Percentiles rank a stretch among this genome's conserved stretches.
Conservation (phyloP, 768 basidiomycete genomes). For the Amanita exitialis region DNA sequence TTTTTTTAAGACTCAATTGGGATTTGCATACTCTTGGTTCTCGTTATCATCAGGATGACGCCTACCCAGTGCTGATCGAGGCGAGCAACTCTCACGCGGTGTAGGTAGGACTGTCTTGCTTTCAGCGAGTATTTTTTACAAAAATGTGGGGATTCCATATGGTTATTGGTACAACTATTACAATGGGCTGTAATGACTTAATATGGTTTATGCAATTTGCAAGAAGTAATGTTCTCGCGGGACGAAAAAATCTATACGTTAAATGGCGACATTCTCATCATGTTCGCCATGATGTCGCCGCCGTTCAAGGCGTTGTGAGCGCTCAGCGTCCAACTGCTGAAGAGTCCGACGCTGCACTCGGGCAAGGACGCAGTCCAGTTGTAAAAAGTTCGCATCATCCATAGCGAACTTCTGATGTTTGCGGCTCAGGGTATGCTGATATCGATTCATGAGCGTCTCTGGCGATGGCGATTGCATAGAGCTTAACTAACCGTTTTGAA, state of each 20-base stretch:
- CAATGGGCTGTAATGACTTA: not conserved
- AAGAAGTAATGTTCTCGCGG: not conserved
- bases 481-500: conserved; percentile 59
- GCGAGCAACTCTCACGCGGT: too few species aligned
- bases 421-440: conserved; percentile 60
- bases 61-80: too few species aligned
- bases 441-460: not conserved
- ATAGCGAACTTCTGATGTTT: conserved; percentile 79
- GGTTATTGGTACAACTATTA: not conserved
- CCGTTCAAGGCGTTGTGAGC: conserved; percentile 13
- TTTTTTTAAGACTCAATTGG: too few species aligned
- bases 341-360: conserved; percentile 41
- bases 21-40: too few species aligned
- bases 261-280: not conserved
- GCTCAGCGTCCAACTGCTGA: conserved; percentile 20
- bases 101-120: not conserved
- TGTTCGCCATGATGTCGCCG: not conserved
- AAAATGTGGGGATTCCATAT: not conserved
- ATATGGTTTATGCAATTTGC: not conserved
- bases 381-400: conserved; percentile 66
- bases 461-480: not conserved
- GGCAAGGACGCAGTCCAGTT: conserved; percentile 66
- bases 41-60: too few species aligned
- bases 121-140: not conserved
- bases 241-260: not conserved